Conservation (phyloP, 306 rosid species). For the Pyrus bretschneideri region DNA sequence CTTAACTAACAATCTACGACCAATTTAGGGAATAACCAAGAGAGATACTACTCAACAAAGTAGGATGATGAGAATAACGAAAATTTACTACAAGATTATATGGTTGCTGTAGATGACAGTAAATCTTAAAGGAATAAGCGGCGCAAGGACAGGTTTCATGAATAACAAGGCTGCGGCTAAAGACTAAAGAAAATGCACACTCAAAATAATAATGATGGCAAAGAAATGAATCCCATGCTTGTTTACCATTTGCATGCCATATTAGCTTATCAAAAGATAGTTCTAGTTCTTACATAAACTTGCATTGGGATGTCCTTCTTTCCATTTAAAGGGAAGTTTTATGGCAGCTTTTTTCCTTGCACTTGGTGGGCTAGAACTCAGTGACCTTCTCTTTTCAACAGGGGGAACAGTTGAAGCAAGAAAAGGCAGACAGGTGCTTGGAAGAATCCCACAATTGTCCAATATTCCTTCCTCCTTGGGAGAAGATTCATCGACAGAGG, state of each 20-base stretch:
- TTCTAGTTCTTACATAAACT: slow-evolving; percentile 49
- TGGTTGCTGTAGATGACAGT: background rate
- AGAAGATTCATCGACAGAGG: slow-evolving; percentile 52
- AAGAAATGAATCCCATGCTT: background rate
- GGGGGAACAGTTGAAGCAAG: slow-evolving; percentile 66
- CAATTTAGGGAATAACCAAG: background rate
- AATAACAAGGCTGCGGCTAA: background rate
- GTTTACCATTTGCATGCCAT: background rate
- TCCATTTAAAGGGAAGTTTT: slow-evolving; percentile 66
- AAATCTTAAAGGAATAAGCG: too few relatives aligned
- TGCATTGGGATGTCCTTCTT: slow-evolving; percentile 49
- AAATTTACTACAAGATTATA: background rate
- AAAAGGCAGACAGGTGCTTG: slow-evolving; percentile 82
- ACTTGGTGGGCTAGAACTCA: slow-evolving; percentile 73
- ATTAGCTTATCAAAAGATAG: background rate
- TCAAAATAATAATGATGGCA: background rate
- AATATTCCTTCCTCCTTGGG: slow-evolving; percentile 52
- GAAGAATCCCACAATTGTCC: slow-evolving; percentile 86
- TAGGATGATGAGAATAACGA: background rate
- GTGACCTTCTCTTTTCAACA: slow-evolving; percentile 69
- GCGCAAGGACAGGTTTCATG: background rate
- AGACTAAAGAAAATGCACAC: background rate
- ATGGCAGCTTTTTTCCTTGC: slow-evolving; percentile 56
- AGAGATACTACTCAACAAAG: background rate
- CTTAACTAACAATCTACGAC: background rate